phyloP scores from a whole-genome alignment of 2,329 filamentous ascomycete species.

The Thielaviopsis euricoi region DNA sequence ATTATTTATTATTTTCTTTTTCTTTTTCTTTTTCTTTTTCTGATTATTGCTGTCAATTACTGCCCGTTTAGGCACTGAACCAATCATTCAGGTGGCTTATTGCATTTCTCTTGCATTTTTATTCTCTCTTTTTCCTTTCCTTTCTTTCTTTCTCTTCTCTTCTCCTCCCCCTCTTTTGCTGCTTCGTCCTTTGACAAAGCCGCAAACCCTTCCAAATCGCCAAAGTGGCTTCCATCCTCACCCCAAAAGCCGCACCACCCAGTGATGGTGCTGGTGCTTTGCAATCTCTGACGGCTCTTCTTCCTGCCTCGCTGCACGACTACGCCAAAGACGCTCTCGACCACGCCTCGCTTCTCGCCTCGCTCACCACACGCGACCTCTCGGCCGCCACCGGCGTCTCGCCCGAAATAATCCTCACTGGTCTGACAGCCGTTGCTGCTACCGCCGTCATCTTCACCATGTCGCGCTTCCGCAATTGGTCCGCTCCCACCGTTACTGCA shows the following conservation, averaged over 20 bases:
- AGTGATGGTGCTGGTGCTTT: conserved; percentile 28
- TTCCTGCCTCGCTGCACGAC: conserved; percentile 29
- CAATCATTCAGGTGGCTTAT: too few species aligned
- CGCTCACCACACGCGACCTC: conserved; percentile 33
- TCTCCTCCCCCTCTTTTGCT: background rate
- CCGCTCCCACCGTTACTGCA: conserved; percentile 46
- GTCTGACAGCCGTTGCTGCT: conserved; percentile 31
- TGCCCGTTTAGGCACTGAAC: too few species aligned
- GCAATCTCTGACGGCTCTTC: conserved; percentile 38
- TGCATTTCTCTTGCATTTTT: too few species aligned
- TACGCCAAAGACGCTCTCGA: conserved; percentile 29
- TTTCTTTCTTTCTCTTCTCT: background rate
- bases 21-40: too few species aligned
- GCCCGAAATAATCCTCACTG: conserved; percentile 28
- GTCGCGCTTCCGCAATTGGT: conserved; percentile 30
- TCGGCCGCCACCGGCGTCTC: conserved; percentile 33
- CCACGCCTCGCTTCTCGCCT: conserved; percentile 23
- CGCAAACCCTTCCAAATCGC: conserved; percentile 8
- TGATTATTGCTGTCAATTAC: too few species aligned
- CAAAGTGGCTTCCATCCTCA: conserved; percentile 46
- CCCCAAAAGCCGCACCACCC: conserved; percentile 24
- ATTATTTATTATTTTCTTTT: too few species aligned
- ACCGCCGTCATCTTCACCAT: conserved; percentile 22
- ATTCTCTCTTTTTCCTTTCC: too few species aligned
- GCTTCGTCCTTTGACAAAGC: background rate